These are phyloP conservation scores for Trametes gibbosa DNA, from an alignment of 768 basidiomycete species.

Conservation along the genomic window DNA sequence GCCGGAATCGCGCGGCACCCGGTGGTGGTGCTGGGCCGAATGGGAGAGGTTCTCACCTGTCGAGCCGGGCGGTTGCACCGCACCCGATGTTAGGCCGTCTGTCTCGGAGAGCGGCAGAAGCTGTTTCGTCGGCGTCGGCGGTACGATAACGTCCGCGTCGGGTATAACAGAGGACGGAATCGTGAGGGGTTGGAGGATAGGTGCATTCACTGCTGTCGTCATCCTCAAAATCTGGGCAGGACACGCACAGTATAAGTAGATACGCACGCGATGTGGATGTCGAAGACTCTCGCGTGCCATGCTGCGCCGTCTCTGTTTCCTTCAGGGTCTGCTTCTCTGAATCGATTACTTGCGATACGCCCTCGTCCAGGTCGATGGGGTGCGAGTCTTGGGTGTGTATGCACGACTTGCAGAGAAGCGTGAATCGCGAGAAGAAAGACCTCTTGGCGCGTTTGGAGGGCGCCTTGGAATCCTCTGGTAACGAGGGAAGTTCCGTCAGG, in stretches of 20 bases:
- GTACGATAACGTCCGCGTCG: conserved; percentile 40
- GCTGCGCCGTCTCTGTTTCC: conserved; percentile 18
- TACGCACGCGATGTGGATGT: conserved; percentile 22
- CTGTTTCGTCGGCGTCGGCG: conserved; percentile 47
- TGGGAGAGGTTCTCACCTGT: conserved; percentile 44
- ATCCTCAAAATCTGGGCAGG: neutral
- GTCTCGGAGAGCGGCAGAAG: conserved; percentile 69
- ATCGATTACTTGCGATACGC: conserved; percentile 30
- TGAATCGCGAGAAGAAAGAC: conserved; percentile 56
- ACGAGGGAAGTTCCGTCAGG: conserved; percentile 25
- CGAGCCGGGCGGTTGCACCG: conserved; percentile 88
- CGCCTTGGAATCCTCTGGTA: conserved; percentile 24
- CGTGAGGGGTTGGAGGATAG: conserved; percentile 11
- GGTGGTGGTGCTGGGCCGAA: conserved; percentile 25
- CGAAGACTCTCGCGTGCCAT: conserved; percentile 21
- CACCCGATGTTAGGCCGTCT: conserved; percentile 85
- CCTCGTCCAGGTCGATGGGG: conserved; percentile 39
- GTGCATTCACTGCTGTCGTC: conserved; percentile 4
- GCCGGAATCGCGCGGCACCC: conserved; percentile 36
- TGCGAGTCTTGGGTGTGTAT: conserved; percentile 49
- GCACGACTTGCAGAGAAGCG: conserved; percentile 64
- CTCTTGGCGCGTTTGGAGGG: conserved; percentile 38
- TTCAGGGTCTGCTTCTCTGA: conserved; percentile 23
- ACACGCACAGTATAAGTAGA: neutral
- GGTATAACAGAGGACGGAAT: conserved; percentile 21